Evolutionary conservation across 148 eudicot species (phyloP), one percentile per base, ranked within the genome.

Genomic region (Cornus florida): DNA sequence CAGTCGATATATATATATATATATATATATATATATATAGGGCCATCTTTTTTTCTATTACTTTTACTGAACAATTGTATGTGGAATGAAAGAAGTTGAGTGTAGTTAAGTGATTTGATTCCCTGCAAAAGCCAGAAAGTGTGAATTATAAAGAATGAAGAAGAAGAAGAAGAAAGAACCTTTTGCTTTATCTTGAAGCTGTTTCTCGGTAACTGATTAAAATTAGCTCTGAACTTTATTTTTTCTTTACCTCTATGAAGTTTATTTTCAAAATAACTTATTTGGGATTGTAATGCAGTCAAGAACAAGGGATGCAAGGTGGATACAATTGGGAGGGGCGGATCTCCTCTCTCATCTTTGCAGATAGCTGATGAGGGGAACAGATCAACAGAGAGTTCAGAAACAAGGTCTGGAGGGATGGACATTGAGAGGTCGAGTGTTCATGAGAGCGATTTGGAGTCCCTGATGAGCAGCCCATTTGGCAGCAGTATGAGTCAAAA

Each of bases 401-500:
- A 83, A 46, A 81, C 83, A 74, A 88, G 39, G 76, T 77, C 83
- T 33, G 69, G 77, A 59, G 83, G 66, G 59, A 89, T 77, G 76
- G 89, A 73, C 70, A 77, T 83, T 65, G 86, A 74, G 53, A 33
- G 75, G 22, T 78, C 78, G 12, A 78, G 76, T 71, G 77, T 86
- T 74, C 82, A 82, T 43, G 85, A 84, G 31, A 85, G 92, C 80
- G 92, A 88, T 70, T 83, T 78, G 4, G 97, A 87, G 46, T 87
- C 85, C 6, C 84, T 88, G 3, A 76, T 86, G 5, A 83, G 80
- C 74, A 88, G 92, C 74, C 92, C 88, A 19, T 75, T 78, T 72
- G 90, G 93, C 20, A 84, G 88, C 59, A 86, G 88, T 67, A 24
- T 80, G 22, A 78, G 81, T 31, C 82, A 86, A 46, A 83, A 82